These are phyloP conservation scores for Azolla pinnata DNA, from an alignment of 75 land plant genomes.

Conservation along the genomic window DNA sequence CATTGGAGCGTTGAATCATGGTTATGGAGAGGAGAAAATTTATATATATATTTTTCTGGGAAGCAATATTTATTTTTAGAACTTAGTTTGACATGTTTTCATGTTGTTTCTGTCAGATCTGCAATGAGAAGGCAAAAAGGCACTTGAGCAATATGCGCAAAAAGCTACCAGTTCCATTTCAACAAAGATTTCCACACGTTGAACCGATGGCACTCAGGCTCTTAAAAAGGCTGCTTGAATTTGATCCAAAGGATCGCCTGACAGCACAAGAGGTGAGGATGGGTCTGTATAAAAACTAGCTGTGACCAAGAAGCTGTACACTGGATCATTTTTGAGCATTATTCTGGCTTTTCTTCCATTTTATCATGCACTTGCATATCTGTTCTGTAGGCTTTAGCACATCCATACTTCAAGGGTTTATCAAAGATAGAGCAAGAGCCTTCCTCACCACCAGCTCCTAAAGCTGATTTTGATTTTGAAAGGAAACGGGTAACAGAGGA, in stretches of 20 bases:
- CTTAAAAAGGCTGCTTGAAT: background rate
- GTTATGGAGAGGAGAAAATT: too few species aligned
- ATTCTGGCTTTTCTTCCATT: background rate
- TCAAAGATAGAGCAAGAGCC: slow-evolving; percentile 8
- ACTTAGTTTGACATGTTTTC: background rate
- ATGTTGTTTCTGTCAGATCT: background rate
- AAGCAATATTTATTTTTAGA: too few species aligned
- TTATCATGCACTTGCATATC: background rate
- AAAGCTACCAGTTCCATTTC: background rate
- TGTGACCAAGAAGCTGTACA: too few species aligned
- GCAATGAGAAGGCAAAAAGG: background rate
- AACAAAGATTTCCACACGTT: background rate
- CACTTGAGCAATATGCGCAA: background rate
- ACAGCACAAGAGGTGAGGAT: background rate
- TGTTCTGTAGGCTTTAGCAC: slow-evolving; percentile 2
- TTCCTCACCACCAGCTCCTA: slow-evolving; percentile 5
- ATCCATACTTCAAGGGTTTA: slow-evolving; percentile 6
- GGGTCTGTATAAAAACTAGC: too few species aligned
- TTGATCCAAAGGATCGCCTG: background rate
- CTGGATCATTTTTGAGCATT: too few species aligned
- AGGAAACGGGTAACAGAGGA: slow-evolving; percentile 3
- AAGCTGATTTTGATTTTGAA: slow-evolving; percentile 9
- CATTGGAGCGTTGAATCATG: too few species aligned
- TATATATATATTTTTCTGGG: too few species aligned
- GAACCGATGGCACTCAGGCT: background rate